Base-by-base conservation (phyloP, 805 yeast genomes). In the Zygoascus ofunaensis region DNA sequence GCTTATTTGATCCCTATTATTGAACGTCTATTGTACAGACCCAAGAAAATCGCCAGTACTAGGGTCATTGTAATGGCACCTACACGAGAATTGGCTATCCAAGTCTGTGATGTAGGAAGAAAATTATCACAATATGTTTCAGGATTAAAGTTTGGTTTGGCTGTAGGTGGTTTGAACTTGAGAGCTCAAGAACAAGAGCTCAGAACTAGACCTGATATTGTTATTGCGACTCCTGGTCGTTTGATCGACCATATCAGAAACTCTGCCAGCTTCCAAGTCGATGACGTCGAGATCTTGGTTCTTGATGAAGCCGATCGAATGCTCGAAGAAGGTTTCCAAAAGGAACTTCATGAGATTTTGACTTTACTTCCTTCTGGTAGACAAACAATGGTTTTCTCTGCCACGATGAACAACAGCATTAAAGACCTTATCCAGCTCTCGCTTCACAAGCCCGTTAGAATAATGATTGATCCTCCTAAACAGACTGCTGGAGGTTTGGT, bases 251-350 rank as follows among this genome's bases (percentile, higher is more conserved):
- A 92, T 66, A 78, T 92, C 45, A 74, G 97, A 60, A 92, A 92
- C 68, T 89, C 97, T 4, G 87, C 96, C 5, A 82, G 92, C 42
- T 92, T 92, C 62, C 78, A 79, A 40, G 94, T 87, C 39, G 97
- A 92, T 54, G 73, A 80, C 28, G 92, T 92, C 41, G 98, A 92
- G 68, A 84, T 92, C 43, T 70, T 92, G 56, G 94, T 92, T 24
- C 74, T 92, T 54, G 98, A 92, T 70, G 98, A 92, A 70, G 98
- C 98, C 48, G 98, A 92, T 73, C 80, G 98, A 70, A 92, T 92
- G 97, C 74, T 92, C 55, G 99, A 92, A 62, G 99, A 92, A 66
- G 99, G 99, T 59, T 92, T 92, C 77, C 96, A 89, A 65, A 86
- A 80, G 43, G 98, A 92, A 65, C 71, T 92, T 53, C 82, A 87